Base-by-base conservation (phyloP, 495 filamentous ascomycete genomes). In the Aspergillus cavernicola region DNA sequence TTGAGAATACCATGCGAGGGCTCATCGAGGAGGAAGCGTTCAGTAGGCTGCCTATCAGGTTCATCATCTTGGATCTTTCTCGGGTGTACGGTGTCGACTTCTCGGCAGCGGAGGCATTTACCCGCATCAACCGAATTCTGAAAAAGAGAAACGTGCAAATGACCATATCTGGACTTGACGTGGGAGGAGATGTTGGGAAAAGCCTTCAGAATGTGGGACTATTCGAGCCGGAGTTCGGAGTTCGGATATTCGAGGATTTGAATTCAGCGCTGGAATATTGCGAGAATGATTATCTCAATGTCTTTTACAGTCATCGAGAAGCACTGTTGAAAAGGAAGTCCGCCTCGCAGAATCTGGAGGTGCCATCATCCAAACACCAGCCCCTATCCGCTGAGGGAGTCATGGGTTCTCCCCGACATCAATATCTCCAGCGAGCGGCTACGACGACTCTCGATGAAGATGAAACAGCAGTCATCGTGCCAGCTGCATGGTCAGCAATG, bases 71-170 rank as follows among this genome's bases (percentile, higher is more conserved):
- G 35, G 93, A 97, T 61, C 79, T 98, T 50, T 80, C 81, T 58
- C 84, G 92, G 51, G 92, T 98, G 58, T 91, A 89, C 13, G 93
- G 93, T 8, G 73, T 97, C 19, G 93, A 98, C 69, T 97, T 93
- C 67, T 97, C 92, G 1, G 91, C 95, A 9, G 91, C 90, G 4
- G 93, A 97, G 66, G 92, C 86, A 0, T 97, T 98, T 65, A 91
- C 86, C 29, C 86, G 92, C 36, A 90, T 97, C 68, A 92, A 89
- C 62, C 83, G 93, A 26, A 77, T 97, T 29, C 76, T 96, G 9
- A 68, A 81, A 40, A 77, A 79, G 33, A 85, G 85, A 62, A 81
- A 83, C 36, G 86, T 97, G 23, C 79, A 85, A 51, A 83, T 95
- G 52, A 80, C 90, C 19, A 79, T 98, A 46, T 91, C 86, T 42